phyloP scores from a whole-genome alignment of 306 rosid genomes.

The Vigna trinervia region DNA sequence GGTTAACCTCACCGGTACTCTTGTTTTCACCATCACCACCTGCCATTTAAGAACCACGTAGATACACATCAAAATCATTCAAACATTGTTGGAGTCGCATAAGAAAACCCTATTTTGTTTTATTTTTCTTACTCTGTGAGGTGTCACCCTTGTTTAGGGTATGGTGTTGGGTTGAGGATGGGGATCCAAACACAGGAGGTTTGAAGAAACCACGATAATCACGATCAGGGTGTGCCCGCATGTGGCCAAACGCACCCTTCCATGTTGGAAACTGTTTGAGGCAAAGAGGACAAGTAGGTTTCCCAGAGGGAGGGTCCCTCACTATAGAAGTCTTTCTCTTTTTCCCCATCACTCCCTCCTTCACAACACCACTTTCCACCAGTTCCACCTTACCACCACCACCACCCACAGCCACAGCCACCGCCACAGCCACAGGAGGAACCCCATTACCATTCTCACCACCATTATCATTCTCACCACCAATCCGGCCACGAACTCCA shows the following conservation, averaged over 20 bases:
- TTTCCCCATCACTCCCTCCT: not conserved
- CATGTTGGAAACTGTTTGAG: conserved; percentile 30
- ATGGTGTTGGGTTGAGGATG: not conserved
- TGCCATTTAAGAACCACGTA: not conserved
- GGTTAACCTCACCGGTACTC: not conserved
- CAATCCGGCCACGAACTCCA: not conserved
- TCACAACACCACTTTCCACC: not conserved
- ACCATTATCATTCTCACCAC: too few species aligned
- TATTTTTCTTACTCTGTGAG: not conserved
- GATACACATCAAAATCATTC: not conserved
- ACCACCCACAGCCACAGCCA: not conserved
- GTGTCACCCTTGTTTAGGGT: not conserved
- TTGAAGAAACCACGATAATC: conserved; percentile 40
- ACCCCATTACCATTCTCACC: not conserved
- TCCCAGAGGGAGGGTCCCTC: conserved; percentile 40
- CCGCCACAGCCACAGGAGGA: not conserved
- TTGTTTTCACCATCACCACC: conserved; percentile 7
- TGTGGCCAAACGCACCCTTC: conserved; percentile 56
- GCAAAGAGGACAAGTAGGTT: conserved; percentile 44
- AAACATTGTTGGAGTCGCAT: not conserved
- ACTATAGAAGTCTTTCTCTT: conserved; percentile 31
- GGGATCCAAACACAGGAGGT: conserved; percentile 39
- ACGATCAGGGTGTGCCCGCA: conserved; percentile 51
- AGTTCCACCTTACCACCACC: not conserved
- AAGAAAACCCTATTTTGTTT: not conserved